These are phyloP conservation scores for Telfairia occidentalis DNA, from an alignment of 331 rosid species.

Conservation along the genomic window DNA sequence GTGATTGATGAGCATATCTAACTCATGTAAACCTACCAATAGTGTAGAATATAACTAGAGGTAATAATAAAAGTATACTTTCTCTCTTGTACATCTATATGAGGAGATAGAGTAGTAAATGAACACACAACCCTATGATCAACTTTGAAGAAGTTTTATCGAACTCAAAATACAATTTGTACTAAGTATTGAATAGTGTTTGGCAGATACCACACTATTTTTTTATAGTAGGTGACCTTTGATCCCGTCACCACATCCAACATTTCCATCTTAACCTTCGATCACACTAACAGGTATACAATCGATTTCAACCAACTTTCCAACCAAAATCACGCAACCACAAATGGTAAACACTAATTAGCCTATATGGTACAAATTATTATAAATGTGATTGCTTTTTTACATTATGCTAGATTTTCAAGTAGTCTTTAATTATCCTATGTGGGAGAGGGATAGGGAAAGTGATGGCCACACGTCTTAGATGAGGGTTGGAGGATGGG, in stretches of 20 bases:
- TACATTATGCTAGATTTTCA: too few species aligned
- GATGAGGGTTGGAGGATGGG: not conserved
- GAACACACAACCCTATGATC: not conserved
- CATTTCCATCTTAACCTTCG: too few species aligned
- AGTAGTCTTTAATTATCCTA: not conserved
- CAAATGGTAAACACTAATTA: too few species aligned
- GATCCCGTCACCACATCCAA: too few species aligned
- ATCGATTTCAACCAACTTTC: too few species aligned
- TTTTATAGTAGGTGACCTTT: too few species aligned
- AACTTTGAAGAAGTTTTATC: not conserved
- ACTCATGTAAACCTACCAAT: not conserved
- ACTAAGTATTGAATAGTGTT: not conserved
- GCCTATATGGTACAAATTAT: too few species aligned
- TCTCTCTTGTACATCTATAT: too few species aligned
- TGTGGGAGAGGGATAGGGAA: not conserved
- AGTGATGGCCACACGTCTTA: not conserved
- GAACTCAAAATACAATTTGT: not conserved
- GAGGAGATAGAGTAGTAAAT: not conserved
- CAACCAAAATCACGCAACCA: too few species aligned
- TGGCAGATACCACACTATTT: not conserved
- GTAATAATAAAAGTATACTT: not conserved
- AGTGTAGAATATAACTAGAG: not conserved
- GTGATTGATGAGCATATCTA: not conserved
- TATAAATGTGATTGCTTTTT: too few species aligned
- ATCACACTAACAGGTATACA: too few species aligned